A percentile compares a stretch with the other conserved stretches of the same genome.
Evolutionary conservation across 805 yeast species (phyloP).

Genomic region (Cyberlindnera americana): DNA sequence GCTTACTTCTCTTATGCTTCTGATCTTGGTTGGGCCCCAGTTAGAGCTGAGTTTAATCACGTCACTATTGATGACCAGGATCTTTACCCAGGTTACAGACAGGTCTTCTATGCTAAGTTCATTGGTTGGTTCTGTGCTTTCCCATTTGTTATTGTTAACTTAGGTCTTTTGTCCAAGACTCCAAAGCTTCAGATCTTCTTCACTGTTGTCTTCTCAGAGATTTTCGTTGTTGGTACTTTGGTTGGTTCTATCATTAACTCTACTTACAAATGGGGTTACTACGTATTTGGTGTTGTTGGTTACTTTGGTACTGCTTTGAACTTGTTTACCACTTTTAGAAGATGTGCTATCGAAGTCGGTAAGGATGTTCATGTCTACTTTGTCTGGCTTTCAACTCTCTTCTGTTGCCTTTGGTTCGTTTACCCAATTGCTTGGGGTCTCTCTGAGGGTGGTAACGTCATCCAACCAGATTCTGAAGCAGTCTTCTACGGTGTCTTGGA

Average conservation of each 20-base stretch:
- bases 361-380: slow-evolving; percentile 26
- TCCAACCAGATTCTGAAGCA: slow-evolving; percentile 50
- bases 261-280: slow-evolving; percentile 68
- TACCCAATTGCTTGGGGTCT: slow-evolving; percentile 41
- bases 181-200: slow-evolving; percentile 44
- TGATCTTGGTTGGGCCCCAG: slow-evolving; percentile 50
- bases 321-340: slow-evolving; percentile 12
- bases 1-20: slow-evolving; percentile 56
- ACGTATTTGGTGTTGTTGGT: slow-evolving; percentile 36
- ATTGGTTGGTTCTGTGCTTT: slow-evolving; percentile 55
- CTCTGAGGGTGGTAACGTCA: slow-evolving; percentile 51
- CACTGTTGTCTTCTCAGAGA: slow-evolving; percentile 13
- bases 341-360: slow-evolving; percentile 6
- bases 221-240: slow-evolving; percentile 40
- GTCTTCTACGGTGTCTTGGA: slow-evolving; percentile 52
- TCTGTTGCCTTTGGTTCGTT: slow-evolving; percentile 30
- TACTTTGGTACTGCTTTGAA: slow-evolving; percentile 25
- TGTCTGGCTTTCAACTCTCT: slow-evolving; percentile 36
- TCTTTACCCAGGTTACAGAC: slow-evolving; percentile 39
- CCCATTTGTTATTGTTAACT: slow-evolving; percentile 21
- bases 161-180: slow-evolving; percentile 36
- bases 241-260: slow-evolving; percentile 53
- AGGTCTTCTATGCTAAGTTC: slow-evolving; percentile 51
- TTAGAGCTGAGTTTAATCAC: slow-evolving; percentile 43
- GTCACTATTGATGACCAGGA: slow-evolving; percentile 42